phyloP scores from a whole-genome alignment of 139 green algal genomes.

The Picochlorum sp. region DNA sequence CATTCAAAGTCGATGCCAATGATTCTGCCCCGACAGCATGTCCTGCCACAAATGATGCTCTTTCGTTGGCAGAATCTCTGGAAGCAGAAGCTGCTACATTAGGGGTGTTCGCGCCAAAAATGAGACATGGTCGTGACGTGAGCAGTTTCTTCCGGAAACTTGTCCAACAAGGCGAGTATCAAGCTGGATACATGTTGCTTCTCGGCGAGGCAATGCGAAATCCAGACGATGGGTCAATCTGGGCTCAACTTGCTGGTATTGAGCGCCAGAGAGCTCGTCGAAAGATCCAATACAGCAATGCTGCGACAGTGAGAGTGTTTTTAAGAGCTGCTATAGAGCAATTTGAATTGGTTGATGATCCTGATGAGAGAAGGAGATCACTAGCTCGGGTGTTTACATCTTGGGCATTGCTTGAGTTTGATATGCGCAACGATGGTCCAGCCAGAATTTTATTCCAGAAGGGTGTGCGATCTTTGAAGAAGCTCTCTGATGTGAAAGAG shows the following conservation, averaged over 20 bases:
- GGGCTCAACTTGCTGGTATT: conserved; percentile 46
- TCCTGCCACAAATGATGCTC: conserved; percentile 6
- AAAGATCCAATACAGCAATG: conserved; percentile 1
- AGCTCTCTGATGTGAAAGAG: conserved; percentile 19
- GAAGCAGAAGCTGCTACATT: conserved; percentile 18
- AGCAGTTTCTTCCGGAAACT: not conserved
- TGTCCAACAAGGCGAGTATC: conserved; percentile 9
- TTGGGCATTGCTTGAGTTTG: conserved; percentile 48
- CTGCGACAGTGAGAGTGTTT: conserved; percentile 26
- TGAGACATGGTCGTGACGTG: not conserved
- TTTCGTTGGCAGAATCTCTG: conserved; percentile 9
- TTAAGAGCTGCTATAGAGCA: conserved; percentile 36
- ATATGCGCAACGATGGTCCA: conserved; percentile 27
- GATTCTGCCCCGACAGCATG: not conserved
- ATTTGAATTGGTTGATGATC: not conserved
- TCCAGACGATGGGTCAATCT: conserved; percentile 13
- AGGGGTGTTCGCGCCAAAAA: conserved; percentile 19
- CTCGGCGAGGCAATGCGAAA: conserved; percentile 13
- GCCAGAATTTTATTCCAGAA: conserved; percentile 44
- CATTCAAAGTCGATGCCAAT: conserved; percentile 17
- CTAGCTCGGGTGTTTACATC: conserved; percentile 15
- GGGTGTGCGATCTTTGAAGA: conserved; percentile 7
- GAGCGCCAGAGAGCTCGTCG: conserved; percentile 24
- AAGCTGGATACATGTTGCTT: conserved; percentile 21
- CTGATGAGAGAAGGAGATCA: conserved; percentile 21